Evolutionary conservation across 2,329 filamentous ascomycete species (phyloP).

Genomic region (Mollisiaceae sp.): DNA sequence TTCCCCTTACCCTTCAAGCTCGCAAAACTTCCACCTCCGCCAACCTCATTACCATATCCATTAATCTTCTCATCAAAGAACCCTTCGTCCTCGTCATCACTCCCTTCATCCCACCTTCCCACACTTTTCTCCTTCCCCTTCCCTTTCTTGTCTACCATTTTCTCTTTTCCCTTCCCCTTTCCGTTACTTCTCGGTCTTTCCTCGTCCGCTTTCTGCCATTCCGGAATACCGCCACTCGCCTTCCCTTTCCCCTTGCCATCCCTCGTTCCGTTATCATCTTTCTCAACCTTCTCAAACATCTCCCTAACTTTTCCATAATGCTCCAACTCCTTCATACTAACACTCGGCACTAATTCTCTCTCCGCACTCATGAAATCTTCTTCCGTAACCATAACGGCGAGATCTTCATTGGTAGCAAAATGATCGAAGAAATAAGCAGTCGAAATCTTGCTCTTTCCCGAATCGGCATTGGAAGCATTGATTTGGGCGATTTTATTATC

Average conservation of each 20-base stretch:
- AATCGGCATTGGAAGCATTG: conserved; percentile 53
- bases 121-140: conserved; percentile 48
- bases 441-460: conserved; percentile 55
- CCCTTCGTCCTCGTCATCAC: conserved; percentile 42
- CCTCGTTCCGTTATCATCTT: conserved; percentile 42
- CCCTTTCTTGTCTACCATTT: conserved; percentile 33
- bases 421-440: conserved; percentile 98
- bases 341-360: conserved; percentile 86
- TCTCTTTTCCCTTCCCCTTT: conserved; percentile 36
- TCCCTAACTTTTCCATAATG: conserved; percentile 88
- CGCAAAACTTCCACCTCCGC: background rate
- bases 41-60: conserved; percentile 11
- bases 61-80: conserved; percentile 25
- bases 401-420: conserved; percentile 79
- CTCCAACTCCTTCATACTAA: conserved; percentile 87
- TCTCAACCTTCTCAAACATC: conserved; percentile 73
- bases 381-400: conserved; percentile 86
- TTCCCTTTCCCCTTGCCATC: conserved; percentile 28
- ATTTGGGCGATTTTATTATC: conserved; percentile 80
- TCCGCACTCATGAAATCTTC: conserved; percentile 85
- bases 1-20: conserved; percentile 51
- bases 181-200: conserved; percentile 28
- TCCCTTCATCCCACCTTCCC: conserved; percentile 42
- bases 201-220: conserved; percentile 16
- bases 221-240: conserved; percentile 15